phyloP scores from a whole-genome alignment of 192 early-diverging fungal genomes.

The Phlyctochytrium arcticum region DNA sequence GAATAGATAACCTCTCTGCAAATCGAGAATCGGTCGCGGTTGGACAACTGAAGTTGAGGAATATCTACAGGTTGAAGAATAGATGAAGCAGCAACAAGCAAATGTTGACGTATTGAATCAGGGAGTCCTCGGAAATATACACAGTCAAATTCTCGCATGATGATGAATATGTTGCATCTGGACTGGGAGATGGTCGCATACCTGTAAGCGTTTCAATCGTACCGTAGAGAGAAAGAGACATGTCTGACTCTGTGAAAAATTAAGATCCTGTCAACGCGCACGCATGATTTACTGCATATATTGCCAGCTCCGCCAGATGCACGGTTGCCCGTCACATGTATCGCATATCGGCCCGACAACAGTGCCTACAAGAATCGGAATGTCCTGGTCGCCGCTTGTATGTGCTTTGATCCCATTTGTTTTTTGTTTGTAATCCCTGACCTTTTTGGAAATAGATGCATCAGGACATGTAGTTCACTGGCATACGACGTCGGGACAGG shows the following conservation, averaged over 20 bases:
- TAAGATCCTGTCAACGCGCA: conserved; percentile 8
- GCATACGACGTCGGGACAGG: conserved; percentile 46
- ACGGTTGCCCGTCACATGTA: conserved; percentile 38
- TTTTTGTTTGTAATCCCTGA: neutral
- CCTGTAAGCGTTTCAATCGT: conserved; percentile 25
- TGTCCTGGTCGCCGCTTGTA: conserved; percentile 51
- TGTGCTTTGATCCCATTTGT: neutral
- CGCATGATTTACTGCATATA: conserved; percentile 1
- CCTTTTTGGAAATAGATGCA: conserved; percentile 48
- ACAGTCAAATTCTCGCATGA: conserved; percentile 49
- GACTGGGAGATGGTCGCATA: conserved; percentile 35
- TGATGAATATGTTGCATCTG: conserved; percentile 42
- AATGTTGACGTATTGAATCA: conserved; percentile 1
- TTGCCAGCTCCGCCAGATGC: conserved; percentile 1
- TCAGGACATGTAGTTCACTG: conserved; percentile 50
- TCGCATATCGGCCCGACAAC: conserved; percentile 44
- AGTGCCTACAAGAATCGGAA: conserved; percentile 39
- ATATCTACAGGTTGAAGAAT: neutral
- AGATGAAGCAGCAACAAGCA: neutral
- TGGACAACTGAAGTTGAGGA: neutral
- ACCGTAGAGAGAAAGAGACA: neutral
- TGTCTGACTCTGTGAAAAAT: neutral
- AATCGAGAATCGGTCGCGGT: neutral
- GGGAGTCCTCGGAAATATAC: conserved; percentile 40
- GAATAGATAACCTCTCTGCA: neutral